Evolutionary conservation across 306 rosid species (phyloP), one percentile per base, ranked within the genome.

Genomic region (Sicyos baderoa): DNA sequence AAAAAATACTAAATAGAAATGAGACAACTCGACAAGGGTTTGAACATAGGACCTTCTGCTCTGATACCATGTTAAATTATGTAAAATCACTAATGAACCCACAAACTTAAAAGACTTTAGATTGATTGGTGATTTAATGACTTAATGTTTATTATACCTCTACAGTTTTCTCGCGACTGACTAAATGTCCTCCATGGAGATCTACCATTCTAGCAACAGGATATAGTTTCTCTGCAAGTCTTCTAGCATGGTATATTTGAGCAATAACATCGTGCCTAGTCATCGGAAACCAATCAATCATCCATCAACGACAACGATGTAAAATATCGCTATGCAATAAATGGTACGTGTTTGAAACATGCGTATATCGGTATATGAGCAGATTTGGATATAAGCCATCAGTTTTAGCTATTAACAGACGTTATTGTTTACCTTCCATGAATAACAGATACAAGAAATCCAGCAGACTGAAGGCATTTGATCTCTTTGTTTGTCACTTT

Each of bases 111-210:
- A 25, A 25, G 29, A 25, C 3, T 29, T 29, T 29, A 3, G 35
- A 3, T 29, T 29, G 42, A 35, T 35, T 35, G 8, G 8, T 35
- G 8, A 6, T 35, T 35, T 35, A 35, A 35, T 35, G 42, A 35
- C 42, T 29, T 29, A 35, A 35, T 8, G 6, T 35, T 35, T 35
- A 35, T 1, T 73, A 70, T 79, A 88, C 96, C 98, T 90, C 98
- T 78, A 85, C 90, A 0, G 86, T 76, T 78, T 89, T 88, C 80
- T 94, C 99, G 4, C 88, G 96, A 73, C 99, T 88, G 75, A 94
- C 99, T 70, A 94, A 79, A 83, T 94, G 99, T 68, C 95, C 99
- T 75, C 99, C 99, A 29, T 76, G 96, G 71, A 94, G 97, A 64
- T 90, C 96, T 48, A 90, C 87, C 96, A 94, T 86, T 83, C 96